Base-by-base conservation (phyloP, 192 early-diverging fungal species). In the Entomortierella chlamydospora region DNA sequence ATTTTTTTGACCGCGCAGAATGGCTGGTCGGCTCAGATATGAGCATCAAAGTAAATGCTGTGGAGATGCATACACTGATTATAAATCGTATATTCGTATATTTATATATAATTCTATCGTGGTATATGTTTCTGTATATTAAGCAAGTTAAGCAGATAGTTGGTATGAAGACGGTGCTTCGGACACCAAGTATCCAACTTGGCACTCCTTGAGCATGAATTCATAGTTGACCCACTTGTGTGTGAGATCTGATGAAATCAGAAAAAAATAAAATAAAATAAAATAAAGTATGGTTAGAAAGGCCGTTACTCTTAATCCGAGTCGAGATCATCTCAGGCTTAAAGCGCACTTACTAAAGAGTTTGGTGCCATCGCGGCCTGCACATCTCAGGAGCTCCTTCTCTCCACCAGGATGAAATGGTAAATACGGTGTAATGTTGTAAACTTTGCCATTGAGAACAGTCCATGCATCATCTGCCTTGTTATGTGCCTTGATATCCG, bases 181-280 rank as follows among this genome's bases (percentile, higher is more conserved):
- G 0, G 67, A 53, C 2, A 83, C 76, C 29, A 90, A 51, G 62
- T 84, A 85, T 15, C 93, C 93, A 26, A 95, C 90, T 15, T 93
- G 70, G 56, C 96, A 97, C 55, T 89, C 87, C 54, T 96, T 93
- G 28, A 97, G 84, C 83, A 97, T 87, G 23, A 82, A 87, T n/a
- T 98, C 96, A 25, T 90, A 84, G 73, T 99, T 99, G 23, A 99
- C 96, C 98, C 98, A 99, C 57, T 92, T 85, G 83, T 99, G 98
- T 13, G 92, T 95, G 51, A 83, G 31, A 81, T 87, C 87, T 88
- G n/a, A n/a, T n/a, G n/a, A n/a, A n/a, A n/a, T n/a, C n/a, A 78
- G 11, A 25, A 57, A 30, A 43, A 25, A 26, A 23, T 30, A 50
- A 7, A 34, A 7, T 1, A 22, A 8, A 47, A 15, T 29, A 25